Percentiles rank a stretch among this genome's conserved stretches.
phyloP scores from a whole-genome alignment of 192 early-diverging fungal species.

The Backusella luteola region DNA sequence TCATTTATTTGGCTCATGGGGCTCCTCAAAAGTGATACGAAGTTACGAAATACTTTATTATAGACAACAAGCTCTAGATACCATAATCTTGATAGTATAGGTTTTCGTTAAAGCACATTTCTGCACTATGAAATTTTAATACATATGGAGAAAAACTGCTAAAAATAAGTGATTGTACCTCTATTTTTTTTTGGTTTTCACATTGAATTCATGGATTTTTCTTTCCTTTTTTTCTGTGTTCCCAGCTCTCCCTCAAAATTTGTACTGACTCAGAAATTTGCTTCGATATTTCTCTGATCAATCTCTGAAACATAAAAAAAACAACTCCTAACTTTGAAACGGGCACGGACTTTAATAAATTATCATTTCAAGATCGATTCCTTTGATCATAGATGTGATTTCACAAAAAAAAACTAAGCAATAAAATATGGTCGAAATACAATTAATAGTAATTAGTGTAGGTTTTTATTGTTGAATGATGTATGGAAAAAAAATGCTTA shows the following conservation, averaged over 20 bases:
- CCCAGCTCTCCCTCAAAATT: not conserved
- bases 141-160: not conserved
- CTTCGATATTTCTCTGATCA: not conserved
- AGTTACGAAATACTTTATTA: not conserved
- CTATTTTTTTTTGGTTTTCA: not conserved
- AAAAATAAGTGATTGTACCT: not conserved
- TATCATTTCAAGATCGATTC: not conserved
- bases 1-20: conserved; percentile 8
- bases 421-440: not conserved
- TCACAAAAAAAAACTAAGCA: not conserved
- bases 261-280: not conserved
- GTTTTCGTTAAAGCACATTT: not conserved
- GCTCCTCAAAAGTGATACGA: not conserved
- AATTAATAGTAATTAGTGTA: not conserved
- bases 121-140: not conserved
- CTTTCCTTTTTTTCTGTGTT: not conserved
- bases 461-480: not conserved
- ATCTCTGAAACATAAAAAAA: not conserved
- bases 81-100: not conserved
- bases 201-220: not conserved
- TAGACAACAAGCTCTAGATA: not conserved
- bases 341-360: not conserved
- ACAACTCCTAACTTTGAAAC: not conserved
- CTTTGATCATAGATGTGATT: not conserved
- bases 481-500: not conserved